Conservation (phyloP, 2,329 filamentous ascomycete species). For the Alternaria solani region DNA sequence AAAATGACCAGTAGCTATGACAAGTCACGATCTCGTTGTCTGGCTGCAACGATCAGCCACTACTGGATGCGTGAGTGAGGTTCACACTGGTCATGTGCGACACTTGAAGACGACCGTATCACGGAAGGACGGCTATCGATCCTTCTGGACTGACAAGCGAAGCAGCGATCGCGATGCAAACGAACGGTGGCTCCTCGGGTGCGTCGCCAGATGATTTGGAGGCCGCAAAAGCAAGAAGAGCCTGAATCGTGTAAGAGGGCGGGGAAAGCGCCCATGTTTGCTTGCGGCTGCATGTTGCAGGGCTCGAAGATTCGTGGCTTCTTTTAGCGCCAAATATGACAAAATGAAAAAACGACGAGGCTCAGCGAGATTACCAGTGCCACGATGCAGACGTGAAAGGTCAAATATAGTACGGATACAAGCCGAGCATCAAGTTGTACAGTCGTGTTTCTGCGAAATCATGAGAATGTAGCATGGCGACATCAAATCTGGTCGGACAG, state of each 20-base stretch:
- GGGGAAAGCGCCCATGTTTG: conserved; percentile 6
- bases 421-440: no score
- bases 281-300: neutral
- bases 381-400: neutral
- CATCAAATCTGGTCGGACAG: neutral
- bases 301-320: conserved; percentile 9
- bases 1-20: neutral
- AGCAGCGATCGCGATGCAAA: neutral
- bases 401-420: neutral
- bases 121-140: conserved; percentile 9
- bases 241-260: neutral
- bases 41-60: neutral
- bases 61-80: neutral
- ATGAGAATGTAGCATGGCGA: neutral
- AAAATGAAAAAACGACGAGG: conserved; percentile 21
- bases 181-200: neutral
- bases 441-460: neutral
- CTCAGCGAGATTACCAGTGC: conserved; percentile 3
- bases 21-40: neutral
- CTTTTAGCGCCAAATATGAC: conserved; percentile 11
- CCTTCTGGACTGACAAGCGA: neutral
- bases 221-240: neutral
- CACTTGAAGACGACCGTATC: neutral
- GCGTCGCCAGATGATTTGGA: neutral
- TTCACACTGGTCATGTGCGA: neutral